Conservation (phyloP, 345 rosid species). For the Gossypioides kirkii region DNA sequence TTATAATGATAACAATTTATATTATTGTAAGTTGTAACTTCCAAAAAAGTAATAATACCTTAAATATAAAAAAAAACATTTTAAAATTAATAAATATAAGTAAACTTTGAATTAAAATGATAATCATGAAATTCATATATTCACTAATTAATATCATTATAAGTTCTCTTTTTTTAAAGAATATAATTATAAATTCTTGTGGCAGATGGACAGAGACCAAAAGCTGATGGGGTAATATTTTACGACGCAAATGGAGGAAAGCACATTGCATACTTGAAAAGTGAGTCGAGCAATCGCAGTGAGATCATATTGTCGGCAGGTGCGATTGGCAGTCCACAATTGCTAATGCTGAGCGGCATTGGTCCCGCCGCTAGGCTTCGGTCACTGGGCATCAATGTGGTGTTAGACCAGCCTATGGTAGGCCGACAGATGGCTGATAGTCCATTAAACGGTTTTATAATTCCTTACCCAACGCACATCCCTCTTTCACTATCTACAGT, state of each 20-base stretch:
- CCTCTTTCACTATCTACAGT: not conserved
- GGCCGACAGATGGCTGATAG: not conserved
- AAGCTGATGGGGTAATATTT: constrained; percentile 61
- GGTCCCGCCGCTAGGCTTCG: not conserved
- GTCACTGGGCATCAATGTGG: not conserved
- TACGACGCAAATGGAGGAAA: constrained; percentile 37
- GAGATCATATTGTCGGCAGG: not conserved
- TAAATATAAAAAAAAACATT: too few relatives aligned
- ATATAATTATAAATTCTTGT: not conserved
- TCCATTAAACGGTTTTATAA: not conserved
- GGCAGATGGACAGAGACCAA: constrained; percentile 41
- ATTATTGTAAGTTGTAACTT: too few relatives aligned
- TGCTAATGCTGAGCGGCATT: not conserved
- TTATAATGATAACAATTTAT: too few relatives aligned
- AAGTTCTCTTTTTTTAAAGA: too few relatives aligned
- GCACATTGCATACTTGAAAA: constrained; percentile 39
- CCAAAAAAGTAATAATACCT: too few relatives aligned
- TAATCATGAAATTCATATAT: too few relatives aligned
- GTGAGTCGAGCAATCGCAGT: not conserved
- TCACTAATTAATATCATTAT: too few relatives aligned
- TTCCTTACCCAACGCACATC: not conserved
- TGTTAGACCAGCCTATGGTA: not conserved
- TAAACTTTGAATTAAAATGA: too few relatives aligned
- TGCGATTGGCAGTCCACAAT: not conserved
- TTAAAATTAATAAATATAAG: too few relatives aligned